Conservation (phyloP, 352 stramenopile species). For the Pythium grandisporangium region DNA sequence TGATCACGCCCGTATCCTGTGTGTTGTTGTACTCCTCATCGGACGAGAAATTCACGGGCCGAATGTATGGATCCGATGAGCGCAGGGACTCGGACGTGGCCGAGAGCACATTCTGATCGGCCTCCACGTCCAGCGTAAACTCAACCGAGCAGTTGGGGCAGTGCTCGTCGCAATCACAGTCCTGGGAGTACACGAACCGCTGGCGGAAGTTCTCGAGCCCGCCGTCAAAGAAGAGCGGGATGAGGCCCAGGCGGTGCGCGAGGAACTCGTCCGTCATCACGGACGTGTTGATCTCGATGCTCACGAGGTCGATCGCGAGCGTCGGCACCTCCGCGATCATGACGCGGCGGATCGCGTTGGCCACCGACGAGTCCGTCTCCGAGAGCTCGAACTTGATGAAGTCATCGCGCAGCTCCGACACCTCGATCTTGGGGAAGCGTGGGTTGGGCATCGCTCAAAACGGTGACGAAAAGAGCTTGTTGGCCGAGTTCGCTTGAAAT, state of each 20-base stretch:
- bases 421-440: slow-evolving; percentile 91
- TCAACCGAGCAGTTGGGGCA: slow-evolving; percentile 95
- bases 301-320: slow-evolving; percentile 98
- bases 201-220: slow-evolving; percentile 85
- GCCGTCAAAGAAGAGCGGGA: slow-evolving; percentile 89
- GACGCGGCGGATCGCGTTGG: slow-evolving; percentile 95
- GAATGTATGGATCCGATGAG: slow-evolving; percentile 81
- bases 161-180: slow-evolving; percentile 93
- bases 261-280: slow-evolving; percentile 99
- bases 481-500: too few relatives aligned
- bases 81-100: slow-evolving; percentile 74
- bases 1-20: slow-evolving; percentile 94
- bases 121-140: slow-evolving; percentile 93
- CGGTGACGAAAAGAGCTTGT: too few relatives aligned
- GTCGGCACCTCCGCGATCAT: slow-evolving; percentile 98
- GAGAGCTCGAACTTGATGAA: slow-evolving; percentile 97
- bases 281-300: slow-evolving; percentile 95
- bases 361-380: slow-evolving; percentile 95
- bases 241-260: slow-evolving; percentile 95
- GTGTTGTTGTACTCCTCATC: slow-evolving; percentile 90
- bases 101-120: slow-evolving; percentile 57
- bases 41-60: slow-evolving; percentile 78
- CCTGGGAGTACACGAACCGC: slow-evolving; percentile 84
- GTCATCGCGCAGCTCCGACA: slow-evolving; percentile 91
- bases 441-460: slow-evolving; percentile 88